A percentile compares a stretch with the other conserved stretches of the same genome.
These are phyloP conservation scores for Kodamaea suecica DNA, from an alignment of 1,139 yeast species.

Conservation along the genomic window DNA sequence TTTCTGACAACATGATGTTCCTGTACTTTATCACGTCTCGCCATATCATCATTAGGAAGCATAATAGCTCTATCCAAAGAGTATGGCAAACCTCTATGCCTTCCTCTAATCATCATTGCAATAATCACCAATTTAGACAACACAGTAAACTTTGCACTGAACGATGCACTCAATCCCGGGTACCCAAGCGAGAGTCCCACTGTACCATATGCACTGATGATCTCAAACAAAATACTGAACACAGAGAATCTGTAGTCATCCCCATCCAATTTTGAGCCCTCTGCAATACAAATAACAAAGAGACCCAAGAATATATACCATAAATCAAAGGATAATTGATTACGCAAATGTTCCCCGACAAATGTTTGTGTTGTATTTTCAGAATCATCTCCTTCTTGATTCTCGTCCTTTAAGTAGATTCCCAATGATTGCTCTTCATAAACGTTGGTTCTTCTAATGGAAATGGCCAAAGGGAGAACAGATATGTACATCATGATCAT, in stretches of 20 bases:
- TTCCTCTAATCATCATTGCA: constrained; percentile 89
- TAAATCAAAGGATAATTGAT: constrained; percentile 88
- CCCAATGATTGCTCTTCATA: constrained; percentile 97
- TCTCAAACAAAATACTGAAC: constrained; percentile 77
- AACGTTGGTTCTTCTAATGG: constrained; percentile 93
- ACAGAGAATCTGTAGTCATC: constrained; percentile 54
- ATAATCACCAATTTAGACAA: constrained; percentile 81
- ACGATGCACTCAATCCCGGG: constrained; percentile 62
- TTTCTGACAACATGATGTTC: constrained; percentile 50
- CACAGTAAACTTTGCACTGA: constrained; percentile 66
- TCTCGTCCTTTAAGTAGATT: constrained; percentile 54
- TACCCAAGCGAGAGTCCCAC: constrained; percentile 90
- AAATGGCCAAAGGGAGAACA: constrained; percentile 91
- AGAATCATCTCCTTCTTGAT: constrained; percentile 22
- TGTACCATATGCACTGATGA: constrained; percentile 93
- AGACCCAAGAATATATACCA: constrained; percentile 91
- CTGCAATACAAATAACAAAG: constrained; percentile 82
- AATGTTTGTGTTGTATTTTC: constrained; percentile 53
- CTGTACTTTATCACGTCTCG: constrained; percentile 64
- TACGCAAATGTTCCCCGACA: constrained; percentile 83
- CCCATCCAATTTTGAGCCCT: constrained; percentile 57
- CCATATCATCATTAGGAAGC: constrained; percentile 71
- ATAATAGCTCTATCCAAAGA: constrained; percentile 91
- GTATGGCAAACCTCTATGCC: constrained; percentile 96
- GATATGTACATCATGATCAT: constrained; percentile 98